Percentiles rank a stretch among this genome's conserved stretches.
These are phyloP conservation scores for Ambrosiella beaveri DNA, from an alignment of 2,329 filamentous ascomycete genomes.

Conservation along the genomic window DNA sequence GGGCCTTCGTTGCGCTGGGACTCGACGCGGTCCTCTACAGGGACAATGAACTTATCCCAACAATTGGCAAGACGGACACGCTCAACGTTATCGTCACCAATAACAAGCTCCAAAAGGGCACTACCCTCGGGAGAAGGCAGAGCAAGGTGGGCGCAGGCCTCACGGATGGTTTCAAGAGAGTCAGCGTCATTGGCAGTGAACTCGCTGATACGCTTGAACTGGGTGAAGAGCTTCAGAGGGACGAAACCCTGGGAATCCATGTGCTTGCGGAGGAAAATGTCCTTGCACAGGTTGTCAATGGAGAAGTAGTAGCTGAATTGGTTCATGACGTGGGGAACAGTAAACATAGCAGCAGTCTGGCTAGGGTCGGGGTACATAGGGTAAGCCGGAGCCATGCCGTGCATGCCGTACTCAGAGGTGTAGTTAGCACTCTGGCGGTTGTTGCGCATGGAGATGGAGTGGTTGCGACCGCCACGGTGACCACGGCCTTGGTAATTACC, in stretches of 20 bases:
- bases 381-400: constrained; percentile 21
- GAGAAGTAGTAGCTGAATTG: constrained; percentile 91
- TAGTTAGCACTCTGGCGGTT: constrained; percentile 13
- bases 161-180: constrained; percentile 17
- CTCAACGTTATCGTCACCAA: constrained; percentile 61
- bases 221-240: constrained; percentile 56
- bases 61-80: constrained; percentile 56
- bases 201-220: constrained; percentile 70
- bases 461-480: constrained; percentile 16
- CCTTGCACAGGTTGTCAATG: constrained; percentile 85
- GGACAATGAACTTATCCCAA: constrained; percentile 68
- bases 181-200: constrained; percentile 26
- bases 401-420: constrained; percentile 24
- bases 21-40: constrained; percentile 51
- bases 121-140: constrained; percentile 37
- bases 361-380: constrained; percentile 14
- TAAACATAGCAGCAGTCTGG: constrained; percentile 5
- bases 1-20: constrained; percentile 58
- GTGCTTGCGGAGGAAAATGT: constrained; percentile 68
- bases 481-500: constrained; percentile 10
- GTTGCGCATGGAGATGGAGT: constrained; percentile 25
- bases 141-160: constrained; percentile 40
- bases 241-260: constrained; percentile 97
- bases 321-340: constrained; percentile 27
- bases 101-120: constrained; percentile 61